phyloP scores from a whole-genome alignment of 768 basidiomycete genomes.

The Calocybe cyanea region DNA sequence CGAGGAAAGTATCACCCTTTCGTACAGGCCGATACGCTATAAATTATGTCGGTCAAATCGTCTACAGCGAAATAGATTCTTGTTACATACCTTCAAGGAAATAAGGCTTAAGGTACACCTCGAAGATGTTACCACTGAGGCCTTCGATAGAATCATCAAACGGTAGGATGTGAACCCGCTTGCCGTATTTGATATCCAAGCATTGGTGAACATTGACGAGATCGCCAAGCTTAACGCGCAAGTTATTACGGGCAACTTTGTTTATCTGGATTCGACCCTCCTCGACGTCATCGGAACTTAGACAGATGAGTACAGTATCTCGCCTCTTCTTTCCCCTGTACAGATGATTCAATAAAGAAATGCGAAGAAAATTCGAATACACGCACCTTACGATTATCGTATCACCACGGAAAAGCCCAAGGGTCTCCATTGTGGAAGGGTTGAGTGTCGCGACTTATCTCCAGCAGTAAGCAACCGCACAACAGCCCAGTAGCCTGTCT shows the following conservation, averaged over 20 bases:
- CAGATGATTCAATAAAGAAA: conserved; percentile 2
- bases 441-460: conserved; percentile 27
- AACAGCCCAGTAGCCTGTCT: background rate
- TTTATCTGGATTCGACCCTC: conserved; percentile 98
- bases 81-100: conserved; percentile 81
- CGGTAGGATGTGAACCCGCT: conserved; percentile 93
- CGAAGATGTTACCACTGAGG: conserved; percentile 96
- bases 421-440: conserved; percentile 93
- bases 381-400: conserved; percentile 88
- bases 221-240: conserved; percentile 96
- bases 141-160: conserved; percentile 99
- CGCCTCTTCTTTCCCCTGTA: conserved; percentile 92
- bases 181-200: conserved; percentile 98
- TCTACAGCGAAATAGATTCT: background rate
- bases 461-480: background rate
- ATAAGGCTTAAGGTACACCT: conserved; percentile 98
- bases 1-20: conserved; percentile 98
- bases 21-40: conserved; percentile 90
- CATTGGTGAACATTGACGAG: conserved; percentile 95
- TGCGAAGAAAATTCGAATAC: background rate
- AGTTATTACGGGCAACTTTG: conserved; percentile 99
- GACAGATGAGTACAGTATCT: conserved; percentile 95
- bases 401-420: conserved; percentile 94
- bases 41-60: conserved; percentile 1
- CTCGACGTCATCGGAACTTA: conserved; percentile 94